A percentile compares a stretch with the other conserved stretches of the same genome.
These are phyloP conservation scores for Entophlyctis luteolus DNA, from an alignment of 192 early-diverging fungal genomes.

Conservation along the genomic window DNA sequence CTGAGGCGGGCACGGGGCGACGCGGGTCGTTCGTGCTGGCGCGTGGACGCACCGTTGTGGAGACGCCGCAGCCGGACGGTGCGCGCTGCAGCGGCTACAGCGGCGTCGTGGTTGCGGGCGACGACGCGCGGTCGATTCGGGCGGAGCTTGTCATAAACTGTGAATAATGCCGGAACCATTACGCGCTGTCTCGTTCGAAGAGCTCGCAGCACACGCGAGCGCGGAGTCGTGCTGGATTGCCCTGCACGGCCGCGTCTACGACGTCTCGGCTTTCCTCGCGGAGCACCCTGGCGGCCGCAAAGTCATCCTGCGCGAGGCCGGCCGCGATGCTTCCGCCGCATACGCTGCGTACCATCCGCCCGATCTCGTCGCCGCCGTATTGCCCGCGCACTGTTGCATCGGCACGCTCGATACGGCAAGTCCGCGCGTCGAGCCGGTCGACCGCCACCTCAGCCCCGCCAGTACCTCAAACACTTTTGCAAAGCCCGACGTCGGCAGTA, in stretches of 20 bases:
- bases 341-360: slow-evolving; percentile 65
- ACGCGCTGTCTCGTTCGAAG: no score
- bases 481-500: slow-evolving; percentile 52
- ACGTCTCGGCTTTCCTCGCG: slow-evolving; percentile 48
- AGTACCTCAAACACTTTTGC: slow-evolving; percentile 11
- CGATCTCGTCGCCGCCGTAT: slow-evolving; percentile 56
- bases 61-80: no score
- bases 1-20: no score
- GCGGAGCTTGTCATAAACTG: no score
- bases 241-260: slow-evolving; percentile 44
- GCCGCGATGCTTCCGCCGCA: slow-evolving; percentile 62
- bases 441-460: slow-evolving; percentile 9
- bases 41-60: no score
- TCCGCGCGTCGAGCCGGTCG: not conserved
- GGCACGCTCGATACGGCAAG: slow-evolving; percentile 50
- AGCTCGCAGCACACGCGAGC: no score
- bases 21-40: no score
- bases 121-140: no score
- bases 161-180: no score
- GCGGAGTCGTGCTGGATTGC: slow-evolving; percentile 24
- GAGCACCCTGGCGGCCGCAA: slow-evolving; percentile 47
- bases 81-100: no score
- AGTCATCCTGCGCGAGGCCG: slow-evolving; percentile 64
- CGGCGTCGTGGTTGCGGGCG: no score
- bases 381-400: slow-evolving; percentile 49